A percentile compares a stretch with the other conserved stretches of the same genome.
phyloP scores from a whole-genome alignment of 495 filamentous ascomycete genomes.

The Stereocaulon alpinum region DNA sequence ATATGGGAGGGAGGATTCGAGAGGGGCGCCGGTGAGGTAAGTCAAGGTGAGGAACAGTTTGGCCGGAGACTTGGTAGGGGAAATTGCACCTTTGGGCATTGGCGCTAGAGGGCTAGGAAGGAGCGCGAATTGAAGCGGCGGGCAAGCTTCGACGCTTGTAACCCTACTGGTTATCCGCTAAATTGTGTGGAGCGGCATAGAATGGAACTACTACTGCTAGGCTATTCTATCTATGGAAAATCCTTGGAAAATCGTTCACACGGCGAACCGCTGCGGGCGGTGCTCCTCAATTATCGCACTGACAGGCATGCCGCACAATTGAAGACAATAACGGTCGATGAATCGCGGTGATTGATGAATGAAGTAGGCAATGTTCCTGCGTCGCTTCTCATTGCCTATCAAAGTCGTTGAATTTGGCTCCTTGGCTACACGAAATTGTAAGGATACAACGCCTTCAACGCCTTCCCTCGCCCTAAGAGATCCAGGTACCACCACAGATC shows the following conservation, averaged over 20 bases:
- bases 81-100: conserved; percentile 4
- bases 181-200: neutral
- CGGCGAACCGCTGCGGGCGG: no score
- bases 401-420: neutral
- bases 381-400: neutral
- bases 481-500: neutral
- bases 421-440: conserved; percentile 2
- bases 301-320: neutral
- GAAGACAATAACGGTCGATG: neutral
- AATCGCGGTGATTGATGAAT: neutral
- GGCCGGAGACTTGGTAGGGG: conserved; percentile 5
- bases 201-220: neutral
- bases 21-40: neutral
- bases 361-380: neutral
- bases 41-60: neutral
- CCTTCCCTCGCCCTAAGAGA: neutral
- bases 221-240: conserved; percentile 7
- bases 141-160: neutral
- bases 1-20: conserved; percentile 5
- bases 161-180: conserved; percentile 1
- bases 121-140: neutral
- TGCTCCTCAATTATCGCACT: no score
- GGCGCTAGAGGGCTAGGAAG: neutral
- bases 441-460: conserved; percentile 1
- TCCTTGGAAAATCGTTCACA: no score